These are phyloP conservation scores for Closterium sp. DNA, from an alignment of 139 green algal genomes.

Conservation along the genomic window DNA sequence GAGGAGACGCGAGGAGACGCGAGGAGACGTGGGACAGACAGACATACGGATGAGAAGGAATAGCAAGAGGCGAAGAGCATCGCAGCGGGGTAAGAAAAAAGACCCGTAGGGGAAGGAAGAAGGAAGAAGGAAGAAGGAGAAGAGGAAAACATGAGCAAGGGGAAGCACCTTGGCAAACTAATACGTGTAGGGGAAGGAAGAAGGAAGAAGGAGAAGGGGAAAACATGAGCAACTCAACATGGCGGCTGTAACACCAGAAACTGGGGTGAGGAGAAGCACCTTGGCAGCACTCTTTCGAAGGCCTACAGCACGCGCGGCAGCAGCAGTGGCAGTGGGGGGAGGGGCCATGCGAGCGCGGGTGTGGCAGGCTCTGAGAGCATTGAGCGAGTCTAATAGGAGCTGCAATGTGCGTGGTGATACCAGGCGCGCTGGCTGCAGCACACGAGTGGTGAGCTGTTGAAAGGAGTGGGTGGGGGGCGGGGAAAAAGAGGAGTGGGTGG, in stretches of 20 bases:
- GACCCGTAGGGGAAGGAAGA: not conserved
- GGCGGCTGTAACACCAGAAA: not conserved
- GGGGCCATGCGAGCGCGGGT: not conserved
- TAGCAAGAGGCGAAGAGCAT: not conserved
- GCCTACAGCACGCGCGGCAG: not conserved
- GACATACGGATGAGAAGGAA: not conserved
- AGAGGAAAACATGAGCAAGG: too few relatives aligned
- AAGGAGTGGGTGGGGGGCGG: not conserved
- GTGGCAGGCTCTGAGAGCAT: conserved; percentile 33
- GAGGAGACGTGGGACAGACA: not conserved
- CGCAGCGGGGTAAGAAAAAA: too few relatives aligned
- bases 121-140: not conserved
- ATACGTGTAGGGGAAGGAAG: not conserved
- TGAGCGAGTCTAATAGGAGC: conserved; percentile 20
- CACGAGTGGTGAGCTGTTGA: not conserved
- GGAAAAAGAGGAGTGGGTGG: too few relatives aligned
- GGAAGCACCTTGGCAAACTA: too few relatives aligned
- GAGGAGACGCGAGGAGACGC: not conserved
- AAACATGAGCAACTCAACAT: too few relatives aligned
- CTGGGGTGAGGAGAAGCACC: not conserved
- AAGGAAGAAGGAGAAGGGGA: not conserved
- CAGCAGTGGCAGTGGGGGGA: not conserved
- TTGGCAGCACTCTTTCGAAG: not conserved
- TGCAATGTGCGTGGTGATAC: conserved; percentile 10
- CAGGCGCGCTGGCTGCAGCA: not conserved